Evolutionary conservation across 2,329 filamentous ascomycete species (phyloP), one percentile per base, ranked within the genome.

Genomic region (Neurospora sp.): DNA sequence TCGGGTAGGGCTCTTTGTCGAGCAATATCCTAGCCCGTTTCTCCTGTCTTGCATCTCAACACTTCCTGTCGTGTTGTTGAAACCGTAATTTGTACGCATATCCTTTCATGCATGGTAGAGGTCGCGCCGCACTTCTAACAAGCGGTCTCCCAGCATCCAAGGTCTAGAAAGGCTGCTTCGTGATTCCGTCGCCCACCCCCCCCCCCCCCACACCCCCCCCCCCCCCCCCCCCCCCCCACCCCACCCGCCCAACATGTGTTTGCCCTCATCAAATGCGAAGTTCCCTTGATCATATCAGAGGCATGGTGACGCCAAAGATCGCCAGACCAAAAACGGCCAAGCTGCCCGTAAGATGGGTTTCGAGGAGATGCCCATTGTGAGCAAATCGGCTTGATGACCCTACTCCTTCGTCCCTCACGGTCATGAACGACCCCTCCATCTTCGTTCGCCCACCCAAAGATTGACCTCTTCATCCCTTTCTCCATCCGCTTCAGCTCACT

Each of bases 351-450:
- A 3, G 28, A 62, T 10, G 12, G 12, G 15, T 17, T 36, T 33
- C 23, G 12, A 33, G 15, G 28, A 62, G 15, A 33, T 62, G 28
- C 8, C 23, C 52, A 62, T 33, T 12, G 8, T 4, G 12, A 57
- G 46, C 46, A 28, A 57, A 33, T 57, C 46, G 23, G 12, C 17
- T 23, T n/a, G n/a, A 40, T 39, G 39, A 4, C n/a, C 4, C 11
- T 28, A 19, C 23, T 41, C 23, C 28, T 46, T 41, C 15, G 2
- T 67, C 33, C 46, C 12, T 57, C 11, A 57, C 6, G 6, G 23
- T 8, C 46, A 17, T 12, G 11, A 57, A 19, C 8, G 46, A 12
- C 46, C 23, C 6, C 23, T 17, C 80, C 79, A 84, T 86, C 80
- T 84, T 85, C 66, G 23, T 8, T 57, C 46, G 23, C 12, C 12